A percentile compares a stretch with the other conserved stretches of the same genome.
Evolutionary conservation across 2,329 filamentous ascomycete species (phyloP).

Genomic region (Phialophora expanda): DNA sequence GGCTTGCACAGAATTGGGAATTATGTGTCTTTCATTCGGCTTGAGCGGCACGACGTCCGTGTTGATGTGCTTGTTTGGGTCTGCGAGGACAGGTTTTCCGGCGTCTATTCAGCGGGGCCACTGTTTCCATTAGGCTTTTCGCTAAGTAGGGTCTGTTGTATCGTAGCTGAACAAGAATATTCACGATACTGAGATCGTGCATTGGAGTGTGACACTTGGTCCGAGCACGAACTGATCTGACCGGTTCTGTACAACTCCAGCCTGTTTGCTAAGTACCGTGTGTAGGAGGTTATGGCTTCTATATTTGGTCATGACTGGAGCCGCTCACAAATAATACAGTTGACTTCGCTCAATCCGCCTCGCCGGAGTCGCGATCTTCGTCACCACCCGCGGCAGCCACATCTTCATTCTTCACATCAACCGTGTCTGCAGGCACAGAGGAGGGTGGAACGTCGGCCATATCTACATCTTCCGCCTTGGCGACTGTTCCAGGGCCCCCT

Average conservation of each 20-base stretch:
- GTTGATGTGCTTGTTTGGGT: not conserved
- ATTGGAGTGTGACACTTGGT: not conserved
- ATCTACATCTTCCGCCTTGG: constrained; percentile 22
- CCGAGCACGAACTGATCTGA: not conserved
- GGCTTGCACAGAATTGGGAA: not conserved
- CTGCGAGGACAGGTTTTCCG: not conserved
- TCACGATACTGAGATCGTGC: not conserved
- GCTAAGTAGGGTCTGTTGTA: not conserved
- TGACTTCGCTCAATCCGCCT: constrained; percentile 5
- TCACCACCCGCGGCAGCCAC: not conserved
- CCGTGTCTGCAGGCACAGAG: not conserved
- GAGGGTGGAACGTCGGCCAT: constrained; percentile 23
- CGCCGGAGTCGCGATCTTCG: constrained; percentile 18
- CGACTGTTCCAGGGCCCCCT: not conserved
- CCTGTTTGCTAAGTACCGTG: not conserved
- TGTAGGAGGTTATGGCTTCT: not conserved
- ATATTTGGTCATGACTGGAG: not conserved
- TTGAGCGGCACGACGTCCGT: not conserved
- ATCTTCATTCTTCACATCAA: constrained; percentile 11
- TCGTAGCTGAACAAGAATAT: not conserved
- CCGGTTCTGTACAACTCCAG: not conserved
- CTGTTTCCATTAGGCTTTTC: not conserved
- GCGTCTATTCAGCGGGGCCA: not conserved
- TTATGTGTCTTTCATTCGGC: not conserved
- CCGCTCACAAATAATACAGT: not conserved